Conservation (phyloP, 139 green algal genomes). For the Auxenochlorella pyrenoidosa region DNA sequence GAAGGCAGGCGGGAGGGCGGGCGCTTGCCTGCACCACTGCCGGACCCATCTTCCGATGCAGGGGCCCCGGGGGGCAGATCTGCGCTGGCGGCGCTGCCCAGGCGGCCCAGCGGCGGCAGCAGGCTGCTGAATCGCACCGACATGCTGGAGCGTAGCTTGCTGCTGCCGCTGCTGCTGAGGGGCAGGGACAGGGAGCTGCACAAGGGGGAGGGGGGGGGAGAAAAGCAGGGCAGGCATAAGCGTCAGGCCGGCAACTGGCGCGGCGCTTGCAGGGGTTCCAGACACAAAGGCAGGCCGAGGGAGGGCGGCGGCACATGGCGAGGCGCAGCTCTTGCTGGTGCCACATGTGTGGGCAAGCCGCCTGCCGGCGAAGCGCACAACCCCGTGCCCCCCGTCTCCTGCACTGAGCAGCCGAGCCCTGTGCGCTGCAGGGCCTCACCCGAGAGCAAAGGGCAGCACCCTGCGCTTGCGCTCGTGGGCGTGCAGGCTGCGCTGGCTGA, state of each 20-base stretch:
- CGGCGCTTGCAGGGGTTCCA: not conserved
- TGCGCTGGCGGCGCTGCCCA: no score
- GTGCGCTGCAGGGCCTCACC: no score
- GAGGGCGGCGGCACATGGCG: no score
- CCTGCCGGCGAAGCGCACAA: no score
- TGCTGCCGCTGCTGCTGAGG: not conserved
- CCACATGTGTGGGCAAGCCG: no score
- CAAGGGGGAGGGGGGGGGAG: no score
- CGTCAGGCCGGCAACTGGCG: not conserved
- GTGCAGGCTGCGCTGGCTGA: conserved; percentile 6
- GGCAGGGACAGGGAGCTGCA: not conserved
- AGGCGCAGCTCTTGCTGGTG: no score
- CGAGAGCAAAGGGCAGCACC: not conserved
- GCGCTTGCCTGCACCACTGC: no score
- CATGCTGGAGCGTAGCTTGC: not conserved
- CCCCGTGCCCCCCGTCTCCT: not conserved
- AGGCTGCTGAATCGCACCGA: not conserved
- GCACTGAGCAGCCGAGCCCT: not conserved
- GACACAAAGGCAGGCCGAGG: not conserved
- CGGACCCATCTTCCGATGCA: no score
- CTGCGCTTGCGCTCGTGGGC: not conserved
- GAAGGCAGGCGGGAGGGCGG: no score
- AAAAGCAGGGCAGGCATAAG: not conserved
- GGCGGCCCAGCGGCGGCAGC: no score
- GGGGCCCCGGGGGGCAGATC: no score